Evolutionary conservation across 2,329 filamentous ascomycete species (phyloP), one percentile per base, ranked within the genome.

Genomic region (Neopestalotiopsis rosae): DNA sequence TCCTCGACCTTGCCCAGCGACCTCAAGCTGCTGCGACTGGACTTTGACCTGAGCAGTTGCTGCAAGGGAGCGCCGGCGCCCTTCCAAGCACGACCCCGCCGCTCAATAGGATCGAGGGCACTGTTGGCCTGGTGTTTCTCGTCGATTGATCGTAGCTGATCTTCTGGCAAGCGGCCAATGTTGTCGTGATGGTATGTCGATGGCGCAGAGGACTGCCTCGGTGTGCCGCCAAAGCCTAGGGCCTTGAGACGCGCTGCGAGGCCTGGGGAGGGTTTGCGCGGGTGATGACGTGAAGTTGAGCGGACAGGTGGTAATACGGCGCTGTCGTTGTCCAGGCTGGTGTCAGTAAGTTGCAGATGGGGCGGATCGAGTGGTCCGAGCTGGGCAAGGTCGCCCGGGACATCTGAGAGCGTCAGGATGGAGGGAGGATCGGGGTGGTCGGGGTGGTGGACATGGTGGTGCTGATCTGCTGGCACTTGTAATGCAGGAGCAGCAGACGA

Each of bases 41-140:
- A 77, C 56, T 71, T 77, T 52, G 77, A 77, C 61, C 76, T 72
- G 34, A 79, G 67, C 66, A 78, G 63, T 62, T 62, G 45, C 66
- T 78, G 76, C 67, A 89, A 82, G 72, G 85, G 83, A 74, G 86
- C 83, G 77, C 88, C 87, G 77, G 88, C 86, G 78, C 89, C 90
- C 83, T 89, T 92, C 92, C 92, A 94, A 74, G 91, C 88, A 76
- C 90, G 89, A 77, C 91, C 91, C 75, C 90, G 87, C 77, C 90
- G 87, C 79, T 90, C 85, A 74, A 93, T 83, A 72, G 82, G 83
- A 72, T 83, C 83, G 71, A 77, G 77, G 72, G 77, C 72, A 76
- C 84, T 70, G 57, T 66, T 84, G 69, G 88, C 86, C 72, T 87
- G 86, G 77, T 92, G 90, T 69, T 89, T 88, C 73, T 88, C 84